Conservation (phyloP, 2,329 filamentous ascomycete genomes). For the Aspergillus piperis region DNA sequence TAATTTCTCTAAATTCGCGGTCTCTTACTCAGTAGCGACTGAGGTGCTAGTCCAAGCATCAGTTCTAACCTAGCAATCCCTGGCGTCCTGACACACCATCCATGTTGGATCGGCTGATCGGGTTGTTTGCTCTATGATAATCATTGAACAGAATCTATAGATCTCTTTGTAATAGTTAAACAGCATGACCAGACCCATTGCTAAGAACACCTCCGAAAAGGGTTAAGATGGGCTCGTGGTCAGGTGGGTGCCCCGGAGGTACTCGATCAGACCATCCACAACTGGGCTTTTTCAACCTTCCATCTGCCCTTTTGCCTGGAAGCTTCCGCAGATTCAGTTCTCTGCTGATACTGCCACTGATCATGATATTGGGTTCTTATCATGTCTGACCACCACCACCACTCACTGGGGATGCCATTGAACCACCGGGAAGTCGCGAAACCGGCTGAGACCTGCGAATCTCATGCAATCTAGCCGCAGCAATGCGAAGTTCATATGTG, state of each 20-base stretch:
- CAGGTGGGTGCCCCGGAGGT: conserved; percentile 11
- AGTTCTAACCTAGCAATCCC: too few relatives aligned
- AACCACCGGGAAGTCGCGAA: not conserved
- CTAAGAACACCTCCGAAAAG: too few relatives aligned
- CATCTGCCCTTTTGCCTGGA: not conserved
- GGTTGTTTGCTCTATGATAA: too few relatives aligned
- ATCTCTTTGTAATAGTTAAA: too few relatives aligned
- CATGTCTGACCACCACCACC: not conserved
- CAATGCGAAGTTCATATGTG: not conserved
- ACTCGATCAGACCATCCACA: conserved; percentile 5
- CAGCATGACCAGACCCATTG: not conserved
- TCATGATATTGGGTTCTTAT: not conserved
- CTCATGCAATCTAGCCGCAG: not conserved
- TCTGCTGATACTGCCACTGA: not conserved
- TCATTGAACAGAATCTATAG: too few relatives aligned
- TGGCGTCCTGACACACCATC: too few relatives aligned
- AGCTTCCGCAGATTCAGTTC: not conserved
- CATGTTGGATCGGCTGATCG: too few relatives aligned
- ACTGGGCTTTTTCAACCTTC: not conserved
- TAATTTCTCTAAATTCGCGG: not conserved
- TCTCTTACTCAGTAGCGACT: too few relatives aligned
- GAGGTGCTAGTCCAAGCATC: too few relatives aligned
- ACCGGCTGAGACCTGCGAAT: not conserved
- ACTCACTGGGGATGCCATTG: not conserved
- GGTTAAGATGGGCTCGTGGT: not conserved